Percentiles rank a stretch among this genome's conserved stretches.
These are phyloP conservation scores for Eimeria maxima DNA, from an alignment of 169 alveolate genomes.

Conservation along the genomic window DNA sequence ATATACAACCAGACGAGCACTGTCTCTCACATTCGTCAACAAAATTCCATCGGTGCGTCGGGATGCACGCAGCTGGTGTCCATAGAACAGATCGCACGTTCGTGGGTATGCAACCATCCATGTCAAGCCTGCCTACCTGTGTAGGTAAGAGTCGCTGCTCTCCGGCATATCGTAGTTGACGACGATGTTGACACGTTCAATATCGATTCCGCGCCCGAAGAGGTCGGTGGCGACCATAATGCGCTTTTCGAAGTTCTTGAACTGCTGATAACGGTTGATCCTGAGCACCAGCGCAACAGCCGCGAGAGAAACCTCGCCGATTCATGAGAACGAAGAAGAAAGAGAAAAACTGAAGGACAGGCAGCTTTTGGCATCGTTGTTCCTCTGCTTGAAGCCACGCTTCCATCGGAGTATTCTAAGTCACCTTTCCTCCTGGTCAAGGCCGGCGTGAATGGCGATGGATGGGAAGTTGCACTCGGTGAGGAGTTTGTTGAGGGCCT, in stretches of 20 bases:
- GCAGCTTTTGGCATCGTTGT: not conserved
- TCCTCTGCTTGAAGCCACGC: not conserved
- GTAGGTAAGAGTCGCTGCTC: conserved; percentile 89
- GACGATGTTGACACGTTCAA: conserved; percentile 99
- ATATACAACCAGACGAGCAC: too few species aligned
- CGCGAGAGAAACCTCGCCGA: not conserved
- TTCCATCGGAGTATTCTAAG: not conserved
- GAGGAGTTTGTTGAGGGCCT: conserved; percentile 96
- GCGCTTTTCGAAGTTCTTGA: conserved; percentile 98
- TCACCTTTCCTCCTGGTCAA: conserved; percentile 95
- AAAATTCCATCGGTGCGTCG: not conserved
- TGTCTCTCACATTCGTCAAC: too few species aligned
- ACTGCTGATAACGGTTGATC: conserved; percentile 96
- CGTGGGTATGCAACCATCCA: too few species aligned
- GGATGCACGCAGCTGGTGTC: not conserved
- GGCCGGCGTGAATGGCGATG: conserved; percentile 98
- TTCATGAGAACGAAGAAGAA: not conserved
- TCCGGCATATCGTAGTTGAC: conserved; percentile 99
- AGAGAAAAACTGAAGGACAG: not conserved
- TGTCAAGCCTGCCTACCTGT: conserved; percentile 67
- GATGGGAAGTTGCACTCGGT: conserved; percentile 99
- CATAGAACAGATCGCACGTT: not conserved
- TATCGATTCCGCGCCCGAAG: conserved; percentile 99
- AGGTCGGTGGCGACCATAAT: conserved; percentile 99
- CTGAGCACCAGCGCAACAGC: conserved; percentile 86